Evolutionary conservation across 805 yeast species (phyloP).

Genomic region (Wickerhamiella australiensis): DNA sequence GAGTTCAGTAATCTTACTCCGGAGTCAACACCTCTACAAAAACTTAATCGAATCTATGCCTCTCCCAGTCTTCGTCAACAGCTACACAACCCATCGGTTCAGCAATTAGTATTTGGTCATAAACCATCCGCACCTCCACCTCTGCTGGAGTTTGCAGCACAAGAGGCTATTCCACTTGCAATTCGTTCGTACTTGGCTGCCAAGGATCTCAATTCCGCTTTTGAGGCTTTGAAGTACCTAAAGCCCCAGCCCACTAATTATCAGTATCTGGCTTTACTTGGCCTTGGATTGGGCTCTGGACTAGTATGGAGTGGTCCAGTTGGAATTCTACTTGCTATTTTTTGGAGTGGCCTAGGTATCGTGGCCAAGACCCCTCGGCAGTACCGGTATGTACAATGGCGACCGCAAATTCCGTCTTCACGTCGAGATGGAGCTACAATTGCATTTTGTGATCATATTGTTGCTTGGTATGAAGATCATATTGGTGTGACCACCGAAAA

Average conservation of each 20-base stretch:
- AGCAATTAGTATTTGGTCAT: not conserved
- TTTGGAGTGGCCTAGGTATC: conserved; percentile 15
- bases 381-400: conserved; percentile 11
- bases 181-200: conserved; percentile 3
- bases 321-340: conserved; percentile 2
- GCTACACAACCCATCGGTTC: not conserved
- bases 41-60: not conserved
- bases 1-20: not conserved
- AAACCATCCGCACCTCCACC: conserved; percentile 1
- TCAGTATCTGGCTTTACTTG: not conserved
- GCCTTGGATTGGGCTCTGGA: not conserved
- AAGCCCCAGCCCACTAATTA: not conserved
- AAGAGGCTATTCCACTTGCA: not conserved
- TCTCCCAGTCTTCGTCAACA: not conserved
- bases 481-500: conserved; percentile 12
- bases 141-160: not conserved
- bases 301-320: conserved; percentile 6
- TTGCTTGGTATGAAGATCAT: conserved; percentile 20
- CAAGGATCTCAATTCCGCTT: conserved; percentile 1
- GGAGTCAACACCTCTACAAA: not conserved
- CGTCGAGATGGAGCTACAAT: conserved; percentile 13
- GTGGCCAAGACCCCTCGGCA: not conserved
- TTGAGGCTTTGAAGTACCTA: not conserved
- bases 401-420: not conserved
- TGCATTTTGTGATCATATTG: conserved; percentile 19